Evolutionary conservation across 2,329 filamentous ascomycete genomes (phyloP).

Genomic region (Lithohypha guttulata): DNA sequence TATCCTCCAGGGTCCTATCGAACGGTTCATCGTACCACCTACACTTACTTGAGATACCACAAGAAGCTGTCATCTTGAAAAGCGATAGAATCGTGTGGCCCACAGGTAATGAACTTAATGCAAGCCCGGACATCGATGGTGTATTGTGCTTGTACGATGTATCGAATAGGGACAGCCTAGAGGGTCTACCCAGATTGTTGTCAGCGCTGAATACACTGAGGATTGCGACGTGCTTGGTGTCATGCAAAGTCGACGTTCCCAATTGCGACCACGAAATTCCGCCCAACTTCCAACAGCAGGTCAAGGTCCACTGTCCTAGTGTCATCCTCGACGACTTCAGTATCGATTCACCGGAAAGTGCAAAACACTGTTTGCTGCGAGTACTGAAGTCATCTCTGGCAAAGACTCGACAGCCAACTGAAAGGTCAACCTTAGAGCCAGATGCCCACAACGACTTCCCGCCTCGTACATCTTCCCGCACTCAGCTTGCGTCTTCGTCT

Average conservation of each 20-base stretch:
- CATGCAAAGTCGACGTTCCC: slow-evolving; percentile 79
- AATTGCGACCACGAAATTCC: slow-evolving; percentile 61
- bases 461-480: slow-evolving; percentile 7
- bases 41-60: slow-evolving; percentile 46
- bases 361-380: slow-evolving; percentile 63
- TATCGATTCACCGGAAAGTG: slow-evolving; percentile 56
- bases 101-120: slow-evolving; percentile 48
- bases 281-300: slow-evolving; percentile 53
- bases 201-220: not conserved
- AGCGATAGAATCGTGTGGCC: slow-evolving; percentile 42
- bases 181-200: slow-evolving; percentile 62
- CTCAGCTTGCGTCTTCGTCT: slow-evolving; percentile 4
- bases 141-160: slow-evolving; percentile 83
- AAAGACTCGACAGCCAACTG: not conserved
- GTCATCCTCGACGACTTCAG: slow-evolving; percentile 67
- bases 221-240: slow-evolving; percentile 39
- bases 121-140: slow-evolving; percentile 67
- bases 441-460: not conserved
- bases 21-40: slow-evolving; percentile 47
- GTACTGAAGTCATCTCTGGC: slow-evolving; percentile 33
- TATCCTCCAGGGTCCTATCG: slow-evolving; percentile 43
- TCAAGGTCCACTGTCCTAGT: slow-evolving; percentile 52
- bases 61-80: slow-evolving; percentile 42
- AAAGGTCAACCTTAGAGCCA: not conserved
- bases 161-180: slow-evolving; percentile 63